Conservation (phyloP, 139 green algal genomes). For the Medakamo hakoo region DNA sequence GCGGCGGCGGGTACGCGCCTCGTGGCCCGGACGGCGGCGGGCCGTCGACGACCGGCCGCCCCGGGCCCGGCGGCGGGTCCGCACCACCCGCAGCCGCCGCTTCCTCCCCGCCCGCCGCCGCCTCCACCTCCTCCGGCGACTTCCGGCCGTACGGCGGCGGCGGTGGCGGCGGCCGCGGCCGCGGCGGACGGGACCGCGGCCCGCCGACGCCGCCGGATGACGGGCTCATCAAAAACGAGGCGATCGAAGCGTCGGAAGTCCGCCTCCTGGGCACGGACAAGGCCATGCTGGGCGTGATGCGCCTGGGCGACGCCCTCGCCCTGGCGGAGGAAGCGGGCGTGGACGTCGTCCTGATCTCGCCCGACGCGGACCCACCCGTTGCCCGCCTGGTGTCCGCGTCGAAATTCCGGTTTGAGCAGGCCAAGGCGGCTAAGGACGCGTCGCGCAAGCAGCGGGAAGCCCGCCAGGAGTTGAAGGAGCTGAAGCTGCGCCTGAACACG, state of each 20-base stretch:
- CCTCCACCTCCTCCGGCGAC: not conserved
- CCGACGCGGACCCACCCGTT: conserved; percentile 33
- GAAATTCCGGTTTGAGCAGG: conserved; percentile 62
- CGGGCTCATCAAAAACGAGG: not conserved
- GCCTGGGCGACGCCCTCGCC: conserved; percentile 15
- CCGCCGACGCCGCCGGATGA: not conserved
- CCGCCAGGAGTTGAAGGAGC: conserved; percentile 53
- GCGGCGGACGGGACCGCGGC: no score
- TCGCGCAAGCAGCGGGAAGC: conserved; percentile 43
- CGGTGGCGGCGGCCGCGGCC: no score
- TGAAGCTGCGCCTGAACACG: conserved; percentile 64
- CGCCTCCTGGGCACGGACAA: conserved; percentile 32
- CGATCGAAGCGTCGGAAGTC: conserved; percentile 16
- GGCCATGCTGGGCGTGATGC: conserved; percentile 33
- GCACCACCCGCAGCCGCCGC: not conserved
- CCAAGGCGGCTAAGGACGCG: conserved; percentile 44
- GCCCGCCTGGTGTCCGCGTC: not conserved
- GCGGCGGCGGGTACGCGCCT: no score
- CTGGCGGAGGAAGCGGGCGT: conserved; percentile 22
- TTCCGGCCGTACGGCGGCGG: not conserved
- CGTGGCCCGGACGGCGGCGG: not conserved
- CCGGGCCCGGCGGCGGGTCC: not conserved
- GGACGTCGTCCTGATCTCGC: conserved; percentile 43
- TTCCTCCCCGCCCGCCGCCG: no score
- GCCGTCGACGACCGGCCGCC: not conserved